Conservation (phyloP, 2,329 filamentous ascomycete species). For the Septoria petroselini region DNA sequence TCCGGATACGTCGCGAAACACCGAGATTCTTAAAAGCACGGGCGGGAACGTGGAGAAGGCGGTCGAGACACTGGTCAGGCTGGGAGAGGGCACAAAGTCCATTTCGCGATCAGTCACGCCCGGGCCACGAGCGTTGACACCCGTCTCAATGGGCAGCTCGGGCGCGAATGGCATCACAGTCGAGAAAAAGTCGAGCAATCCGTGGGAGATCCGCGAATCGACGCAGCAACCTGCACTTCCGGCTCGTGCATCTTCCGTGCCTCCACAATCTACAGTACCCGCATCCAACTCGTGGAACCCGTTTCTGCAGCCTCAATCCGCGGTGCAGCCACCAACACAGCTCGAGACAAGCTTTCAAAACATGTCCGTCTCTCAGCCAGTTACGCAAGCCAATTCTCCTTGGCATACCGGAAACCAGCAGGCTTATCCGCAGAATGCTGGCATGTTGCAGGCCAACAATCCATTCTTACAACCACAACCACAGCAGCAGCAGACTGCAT, state of each 20-base stretch:
- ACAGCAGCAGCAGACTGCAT: conserved; percentile 27
- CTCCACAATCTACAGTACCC: conserved; percentile 29
- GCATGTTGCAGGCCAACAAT: conserved; percentile 28
- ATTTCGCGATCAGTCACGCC: conserved; percentile 36
- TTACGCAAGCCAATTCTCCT: conserved; percentile 5
- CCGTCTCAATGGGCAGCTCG: conserved; percentile 49
- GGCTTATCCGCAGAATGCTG: conserved; percentile 27
- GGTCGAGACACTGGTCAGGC: conserved; percentile 76
- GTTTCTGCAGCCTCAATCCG: conserved; percentile 53
- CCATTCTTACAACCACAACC: conserved; percentile 34
- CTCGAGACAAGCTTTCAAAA: conserved; percentile 59
- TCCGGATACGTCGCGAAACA: conserved; percentile 74
- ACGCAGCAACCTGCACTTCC: conserved; percentile 28
- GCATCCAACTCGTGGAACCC: conserved; percentile 61
- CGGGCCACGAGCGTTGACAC: conserved; percentile 31
- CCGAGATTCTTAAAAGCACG: conserved; percentile 74
- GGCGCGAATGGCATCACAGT: conserved; percentile 45
- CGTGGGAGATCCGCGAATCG: conserved; percentile 46
- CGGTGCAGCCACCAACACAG: conserved; percentile 15
- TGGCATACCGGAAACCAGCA: conserved; percentile 21
- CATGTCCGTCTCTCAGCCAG: conserved; percentile 58
- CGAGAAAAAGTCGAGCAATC: conserved; percentile 42
- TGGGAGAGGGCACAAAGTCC: conserved; percentile 66
- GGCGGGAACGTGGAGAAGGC: conserved; percentile 82
- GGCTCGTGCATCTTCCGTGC: conserved; percentile 36